Evolutionary conservation across 176 grass and related monocot genomes (phyloP).

Genomic region (Alopecurus myosuroides): DNA sequence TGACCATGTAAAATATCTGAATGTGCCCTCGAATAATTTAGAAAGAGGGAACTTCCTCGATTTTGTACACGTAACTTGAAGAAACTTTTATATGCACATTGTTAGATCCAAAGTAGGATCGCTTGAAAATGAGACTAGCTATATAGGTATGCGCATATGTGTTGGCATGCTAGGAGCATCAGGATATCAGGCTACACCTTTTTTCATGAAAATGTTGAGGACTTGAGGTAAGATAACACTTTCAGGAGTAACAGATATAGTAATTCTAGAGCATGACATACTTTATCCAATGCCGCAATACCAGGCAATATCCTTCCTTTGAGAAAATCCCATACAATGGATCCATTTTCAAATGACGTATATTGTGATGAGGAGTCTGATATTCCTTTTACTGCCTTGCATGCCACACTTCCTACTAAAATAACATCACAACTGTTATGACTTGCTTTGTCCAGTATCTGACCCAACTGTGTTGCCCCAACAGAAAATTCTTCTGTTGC

Average conservation of each 20-base stretch:
- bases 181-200: not conserved
- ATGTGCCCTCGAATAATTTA: not conserved
- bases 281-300: constrained; percentile 91
- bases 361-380: constrained; percentile 31
- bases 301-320: constrained; percentile 82
- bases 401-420: constrained; percentile 61
- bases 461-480: constrained; percentile 48
- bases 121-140: constrained; percentile 9
- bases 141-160: not conserved
- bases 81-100: not conserved
- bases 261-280: constrained; percentile 36
- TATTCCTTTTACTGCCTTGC: constrained; percentile 49
- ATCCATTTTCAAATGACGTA: constrained; percentile 49
- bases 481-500: constrained; percentile 31
- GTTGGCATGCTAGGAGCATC: constrained; percentile 6
- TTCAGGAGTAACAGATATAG: constrained; percentile 1
- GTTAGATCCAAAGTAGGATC: not conserved
- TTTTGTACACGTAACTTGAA: constrained; percentile 2
- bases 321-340: constrained; percentile 87
- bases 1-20: not conserved
- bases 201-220: not conserved
- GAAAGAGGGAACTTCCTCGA: not conserved
- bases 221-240: not conserved
- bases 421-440: constrained; percentile 53
- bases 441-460: constrained; percentile 51